Percentiles rank a stretch among this genome's conserved stretches.
Evolutionary conservation across 108 stramenopile species (phyloP).

Genomic region (Fragilaria crotonensis): DNA sequence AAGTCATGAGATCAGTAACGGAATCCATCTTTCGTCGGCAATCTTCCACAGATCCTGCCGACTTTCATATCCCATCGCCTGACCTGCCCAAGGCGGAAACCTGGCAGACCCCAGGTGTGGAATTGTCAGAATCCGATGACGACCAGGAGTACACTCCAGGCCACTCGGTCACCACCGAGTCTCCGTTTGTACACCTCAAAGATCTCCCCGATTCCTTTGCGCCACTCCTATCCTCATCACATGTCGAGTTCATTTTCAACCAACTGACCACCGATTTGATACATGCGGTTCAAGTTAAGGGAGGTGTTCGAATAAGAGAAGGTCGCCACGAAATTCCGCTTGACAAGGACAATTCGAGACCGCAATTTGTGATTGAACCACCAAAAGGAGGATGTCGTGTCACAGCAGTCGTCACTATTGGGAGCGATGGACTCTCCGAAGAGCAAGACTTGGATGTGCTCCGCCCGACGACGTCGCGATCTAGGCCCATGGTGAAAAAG

Average conservation of each 20-base stretch:
- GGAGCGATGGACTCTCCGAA: constrained; percentile 52
- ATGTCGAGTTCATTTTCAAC: constrained; percentile 56
- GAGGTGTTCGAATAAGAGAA: constrained; percentile 42
- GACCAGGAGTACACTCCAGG: background rate
- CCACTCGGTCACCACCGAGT: background rate
- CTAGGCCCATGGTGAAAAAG: constrained; percentile 73
- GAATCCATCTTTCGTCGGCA: background rate
- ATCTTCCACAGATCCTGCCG: background rate
- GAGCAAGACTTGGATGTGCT: constrained; percentile 66
- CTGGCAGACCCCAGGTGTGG: background rate
- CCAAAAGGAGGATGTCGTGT: constrained; percentile 52
- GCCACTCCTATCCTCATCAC: constrained; percentile 73
- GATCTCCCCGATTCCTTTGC: constrained; percentile 85
- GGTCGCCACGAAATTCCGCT: constrained; percentile 74
- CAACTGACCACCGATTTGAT: constrained; percentile 74
- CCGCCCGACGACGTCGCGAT: constrained; percentile 41
- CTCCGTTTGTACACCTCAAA: constrained; percentile 4
- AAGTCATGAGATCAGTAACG: constrained; percentile 2
- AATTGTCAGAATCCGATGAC: background rate
- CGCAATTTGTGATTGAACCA: constrained; percentile 65
- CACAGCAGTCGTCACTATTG: constrained; percentile 44
- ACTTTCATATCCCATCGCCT: background rate
- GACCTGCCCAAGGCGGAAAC: background rate
- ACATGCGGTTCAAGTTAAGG: constrained; percentile 62
- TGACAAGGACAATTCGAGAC: constrained; percentile 66